These are phyloP conservation scores for Aspergillus thermomutatus DNA, from an alignment of 2,329 filamentous ascomycete genomes.

Conservation along the genomic window DNA sequence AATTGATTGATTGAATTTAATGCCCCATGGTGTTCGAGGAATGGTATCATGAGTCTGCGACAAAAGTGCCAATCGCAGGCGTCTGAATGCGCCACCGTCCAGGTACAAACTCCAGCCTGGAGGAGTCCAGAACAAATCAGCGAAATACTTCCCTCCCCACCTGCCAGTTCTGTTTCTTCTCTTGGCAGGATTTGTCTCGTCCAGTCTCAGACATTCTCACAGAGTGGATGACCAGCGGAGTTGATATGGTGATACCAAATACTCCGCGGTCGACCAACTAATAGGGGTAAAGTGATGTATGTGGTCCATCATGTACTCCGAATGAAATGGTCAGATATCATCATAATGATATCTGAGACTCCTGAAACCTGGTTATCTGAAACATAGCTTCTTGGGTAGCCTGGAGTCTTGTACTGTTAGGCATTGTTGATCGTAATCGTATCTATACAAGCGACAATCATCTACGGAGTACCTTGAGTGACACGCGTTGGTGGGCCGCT, in stretches of 20 bases:
- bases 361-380: background rate
- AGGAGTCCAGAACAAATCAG: background rate
- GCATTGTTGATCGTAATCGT: background rate
- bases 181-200: background rate
- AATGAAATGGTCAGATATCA: background rate
- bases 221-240: background rate
- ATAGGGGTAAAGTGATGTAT: background rate
- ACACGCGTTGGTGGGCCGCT: constrained; percentile 35
- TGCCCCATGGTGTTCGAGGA: background rate
- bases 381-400: background rate
- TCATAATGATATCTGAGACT: background rate
- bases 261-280: background rate
- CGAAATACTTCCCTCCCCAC: background rate
- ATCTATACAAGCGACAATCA: background rate
- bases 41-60: background rate
- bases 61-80: background rate
- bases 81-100: background rate
- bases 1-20: background rate
- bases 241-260: background rate
- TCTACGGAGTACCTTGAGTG: constrained; percentile 15
- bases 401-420: background rate
- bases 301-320: background rate
- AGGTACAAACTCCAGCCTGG: background rate
- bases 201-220: too few relatives aligned
- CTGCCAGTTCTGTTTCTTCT: background rate